Evolutionary conservation across 495 filamentous ascomycete species (phyloP).

Genomic region (Penicillium robsamsonii): DNA sequence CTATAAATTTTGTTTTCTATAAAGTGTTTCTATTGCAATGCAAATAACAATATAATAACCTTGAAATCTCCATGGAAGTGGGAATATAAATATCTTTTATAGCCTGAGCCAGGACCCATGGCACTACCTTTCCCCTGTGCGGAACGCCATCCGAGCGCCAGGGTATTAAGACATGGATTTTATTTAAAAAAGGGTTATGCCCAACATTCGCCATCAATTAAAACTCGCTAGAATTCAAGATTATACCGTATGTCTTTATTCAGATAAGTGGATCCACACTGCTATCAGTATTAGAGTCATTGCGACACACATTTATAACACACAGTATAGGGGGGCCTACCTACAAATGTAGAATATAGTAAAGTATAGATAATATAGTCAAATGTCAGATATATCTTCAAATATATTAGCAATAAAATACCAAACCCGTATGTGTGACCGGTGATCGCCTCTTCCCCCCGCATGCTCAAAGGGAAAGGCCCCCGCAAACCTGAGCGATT

Average conservation of each 20-base stretch:
- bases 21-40: not conserved
- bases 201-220: conserved; percentile 1
- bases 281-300: not conserved
- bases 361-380: not conserved
- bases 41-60: not conserved
- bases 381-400: not conserved
- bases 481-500: conserved; percentile 37
- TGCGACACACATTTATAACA: not conserved
- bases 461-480: conserved; percentile 36
- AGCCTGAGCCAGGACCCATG: conserved; percentile 9
- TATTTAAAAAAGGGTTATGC: not conserved
- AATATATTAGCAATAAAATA: conserved; percentile 2
- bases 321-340: not conserved
- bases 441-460: conserved; percentile 22
- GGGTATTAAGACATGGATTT: not conserved
- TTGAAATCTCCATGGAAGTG: not conserved
- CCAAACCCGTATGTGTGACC: conserved; percentile 17
- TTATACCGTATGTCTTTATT: not conserved
- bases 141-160: conserved; percentile 11
- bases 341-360: not conserved
- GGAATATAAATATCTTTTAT: not conserved
- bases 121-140: conserved; percentile 19
- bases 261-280: conserved; percentile 5
- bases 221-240: not conserved
- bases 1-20: not conserved